These are phyloP conservation scores for Juglanconis juglandina DNA, from an alignment of 2,329 filamentous ascomycete species.

Conservation along the genomic window DNA sequence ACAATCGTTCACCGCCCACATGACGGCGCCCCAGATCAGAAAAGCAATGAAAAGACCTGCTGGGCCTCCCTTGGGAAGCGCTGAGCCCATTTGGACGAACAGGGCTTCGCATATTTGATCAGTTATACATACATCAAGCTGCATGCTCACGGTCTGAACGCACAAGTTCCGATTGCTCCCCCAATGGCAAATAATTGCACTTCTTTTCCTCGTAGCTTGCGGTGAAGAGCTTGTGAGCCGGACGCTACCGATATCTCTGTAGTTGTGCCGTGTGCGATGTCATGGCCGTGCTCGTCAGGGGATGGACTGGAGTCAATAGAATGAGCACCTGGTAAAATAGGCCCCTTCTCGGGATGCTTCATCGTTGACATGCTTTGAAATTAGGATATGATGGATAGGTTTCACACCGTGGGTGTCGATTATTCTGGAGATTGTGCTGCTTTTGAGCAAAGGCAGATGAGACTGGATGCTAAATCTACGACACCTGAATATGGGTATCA, in stretches of 20 bases:
- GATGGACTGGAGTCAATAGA: neutral
- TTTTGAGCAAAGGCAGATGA: too few species aligned
- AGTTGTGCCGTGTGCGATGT: slow-evolving; percentile 2
- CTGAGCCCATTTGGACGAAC: slow-evolving; percentile 29
- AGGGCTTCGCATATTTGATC: slow-evolving; percentile 14
- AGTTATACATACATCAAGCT: neutral
- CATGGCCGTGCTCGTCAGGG: neutral
- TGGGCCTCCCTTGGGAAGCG: slow-evolving; percentile 31
- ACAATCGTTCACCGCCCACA: slow-evolving; percentile 29
- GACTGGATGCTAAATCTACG: too few species aligned
- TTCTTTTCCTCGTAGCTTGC: slow-evolving; percentile 29
- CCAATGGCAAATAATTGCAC: slow-evolving; percentile 33
- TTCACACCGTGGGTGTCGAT: too few species aligned
- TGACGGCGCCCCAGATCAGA: slow-evolving; percentile 23
- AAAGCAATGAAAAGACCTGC: slow-evolving; percentile 32
- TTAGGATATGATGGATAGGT: neutral
- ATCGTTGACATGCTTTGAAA: slow-evolving; percentile 5
- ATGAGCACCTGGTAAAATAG: neutral
- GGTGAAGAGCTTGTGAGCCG: slow-evolving; percentile 27
- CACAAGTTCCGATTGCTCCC: slow-evolving; percentile 29
- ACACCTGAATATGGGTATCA: too few species aligned
- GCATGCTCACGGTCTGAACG: neutral
- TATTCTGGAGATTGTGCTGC: too few species aligned
- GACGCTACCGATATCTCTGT: slow-evolving; percentile 4
- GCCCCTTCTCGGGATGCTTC: slow-evolving; percentile 12